Evolutionary conservation across 306 rosid species (phyloP).

Genomic region (Prunus mongolica): DNA sequence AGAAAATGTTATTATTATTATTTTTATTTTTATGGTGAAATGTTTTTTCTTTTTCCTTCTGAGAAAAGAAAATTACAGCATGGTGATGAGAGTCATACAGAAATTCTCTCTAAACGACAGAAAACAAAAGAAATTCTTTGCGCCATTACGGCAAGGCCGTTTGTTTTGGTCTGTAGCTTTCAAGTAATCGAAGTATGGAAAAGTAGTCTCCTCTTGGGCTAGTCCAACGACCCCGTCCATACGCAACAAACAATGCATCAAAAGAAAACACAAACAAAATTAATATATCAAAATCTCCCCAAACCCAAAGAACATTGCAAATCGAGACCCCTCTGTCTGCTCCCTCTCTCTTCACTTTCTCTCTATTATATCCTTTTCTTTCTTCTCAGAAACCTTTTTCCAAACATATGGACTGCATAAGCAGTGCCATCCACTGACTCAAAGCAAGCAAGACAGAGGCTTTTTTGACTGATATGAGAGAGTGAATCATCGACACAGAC

Average conservation of each 20-base stretch:
- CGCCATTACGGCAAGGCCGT: neutral
- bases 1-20: too few relatives aligned
- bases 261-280: slow-evolving; percentile 11
- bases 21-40: too few relatives aligned
- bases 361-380: slow-evolving; percentile 4
- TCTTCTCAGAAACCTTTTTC: slow-evolving; percentile 20
- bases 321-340: slow-evolving; percentile 24
- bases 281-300: neutral
- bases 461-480: slow-evolving; percentile 25
- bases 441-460: slow-evolving; percentile 8
- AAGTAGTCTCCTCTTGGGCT: slow-evolving; percentile 15
- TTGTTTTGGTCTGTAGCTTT: slow-evolving; percentile 10
- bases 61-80: too few relatives aligned
- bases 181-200: slow-evolving; percentile 3
- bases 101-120: neutral
- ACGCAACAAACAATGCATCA: slow-evolving; percentile 26
- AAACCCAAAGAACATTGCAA: slow-evolving; percentile 11
- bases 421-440: slow-evolving; percentile 27
- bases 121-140: neutral
- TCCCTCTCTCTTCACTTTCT: slow-evolving; percentile 4
- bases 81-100: too few relatives aligned
- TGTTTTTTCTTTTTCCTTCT: too few relatives aligned
- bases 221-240: slow-evolving; percentile 16
- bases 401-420: slow-evolving; percentile 28
- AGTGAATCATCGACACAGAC: neutral